phyloP scores from a whole-genome alignment of 2,329 filamentous ascomycete genomes.

The Arthrobotrys sphaeroides region DNA sequence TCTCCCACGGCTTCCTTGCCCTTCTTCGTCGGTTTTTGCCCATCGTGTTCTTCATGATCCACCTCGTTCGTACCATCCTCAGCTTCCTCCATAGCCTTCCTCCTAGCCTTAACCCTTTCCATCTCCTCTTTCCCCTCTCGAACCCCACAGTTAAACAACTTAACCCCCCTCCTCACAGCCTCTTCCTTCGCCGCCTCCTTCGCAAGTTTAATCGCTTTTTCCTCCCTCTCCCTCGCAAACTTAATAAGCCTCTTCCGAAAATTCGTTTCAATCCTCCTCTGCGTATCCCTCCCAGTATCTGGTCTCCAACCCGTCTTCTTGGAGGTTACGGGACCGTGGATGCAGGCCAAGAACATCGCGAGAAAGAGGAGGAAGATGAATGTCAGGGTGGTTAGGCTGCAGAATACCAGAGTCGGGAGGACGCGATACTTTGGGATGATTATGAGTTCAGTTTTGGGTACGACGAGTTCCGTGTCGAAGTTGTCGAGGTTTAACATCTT shows the following conservation, averaged over 20 bases:
- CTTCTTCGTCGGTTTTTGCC: background rate
- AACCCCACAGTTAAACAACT: background rate
- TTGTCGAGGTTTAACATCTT: too few species aligned
- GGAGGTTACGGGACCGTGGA: background rate
- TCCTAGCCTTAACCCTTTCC: background rate
- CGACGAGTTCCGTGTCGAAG: too few species aligned
- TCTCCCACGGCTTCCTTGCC: background rate
- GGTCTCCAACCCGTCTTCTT: background rate
- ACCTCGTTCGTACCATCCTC: too few species aligned
- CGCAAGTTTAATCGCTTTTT: background rate
- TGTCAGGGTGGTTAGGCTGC: too few species aligned
- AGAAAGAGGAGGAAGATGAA: too few species aligned
- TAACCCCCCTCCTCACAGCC: background rate
- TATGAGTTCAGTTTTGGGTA: too few species aligned
- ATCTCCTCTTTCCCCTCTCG: background rate
- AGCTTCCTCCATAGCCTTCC: background rate
- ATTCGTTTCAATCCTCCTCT: background rate
- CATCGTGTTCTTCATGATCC: too few species aligned
- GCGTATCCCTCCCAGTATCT: background rate
- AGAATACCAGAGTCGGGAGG: too few species aligned
- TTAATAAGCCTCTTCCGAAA: background rate
- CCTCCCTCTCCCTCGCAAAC: background rate
- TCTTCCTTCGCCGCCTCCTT: background rate
- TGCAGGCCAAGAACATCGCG: background rate
- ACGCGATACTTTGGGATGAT: too few species aligned